Base-by-base conservation (phyloP, 495 filamentous ascomycete genomes). In the Glonium stellatum region DNA sequence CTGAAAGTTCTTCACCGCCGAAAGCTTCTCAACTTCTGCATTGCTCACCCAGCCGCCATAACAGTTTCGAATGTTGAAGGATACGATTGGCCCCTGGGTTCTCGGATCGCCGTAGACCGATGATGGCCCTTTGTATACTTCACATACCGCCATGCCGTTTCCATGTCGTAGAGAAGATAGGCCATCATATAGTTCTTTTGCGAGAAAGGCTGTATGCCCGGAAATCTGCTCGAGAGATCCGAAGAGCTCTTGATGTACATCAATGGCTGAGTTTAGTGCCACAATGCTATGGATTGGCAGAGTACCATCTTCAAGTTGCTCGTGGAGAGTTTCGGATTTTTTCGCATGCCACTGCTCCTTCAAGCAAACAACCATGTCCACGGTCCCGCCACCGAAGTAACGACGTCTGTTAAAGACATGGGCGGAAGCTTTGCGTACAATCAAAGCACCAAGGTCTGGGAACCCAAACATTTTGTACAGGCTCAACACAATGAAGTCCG, bases 391-490 rank as follows among this genome's bases (percentile, higher is more conserved):
- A 1, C 92, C 92, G 70, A 97, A 97, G 67, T 92, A 97, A 63
- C 73, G 80, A 46, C 90, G 82, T 23, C 77, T 75, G 41, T 75
- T 71, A 44, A 96, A 82, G 0, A 87, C 75, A 22, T 74, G 67
- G 0, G 78, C 82, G n/a, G 86, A 79, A 36, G 78, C 77, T 60
- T 90, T 89, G 44, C 87, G 81, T 9, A 97, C 85, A 54, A 97
- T 87, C 69, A 97, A 75, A 4, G 86, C 92, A 6, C 92, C 92
- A 0, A 97, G 74, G 67, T 97, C 89, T 0, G 92, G 92, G 66
- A 96, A 96, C 4, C 92, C 92, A 70, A 97, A 97, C 22, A 97
- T 93, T 72, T 97, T 97, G 72, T 96, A 95, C 66, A 97, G 90
- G 75, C 90, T 95, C 22, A 97, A 69, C 0, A 88, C 89, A 4